Evolutionary conservation across 305 asterid genomes (phyloP).

Genomic region (Coffea humblotiana): DNA sequence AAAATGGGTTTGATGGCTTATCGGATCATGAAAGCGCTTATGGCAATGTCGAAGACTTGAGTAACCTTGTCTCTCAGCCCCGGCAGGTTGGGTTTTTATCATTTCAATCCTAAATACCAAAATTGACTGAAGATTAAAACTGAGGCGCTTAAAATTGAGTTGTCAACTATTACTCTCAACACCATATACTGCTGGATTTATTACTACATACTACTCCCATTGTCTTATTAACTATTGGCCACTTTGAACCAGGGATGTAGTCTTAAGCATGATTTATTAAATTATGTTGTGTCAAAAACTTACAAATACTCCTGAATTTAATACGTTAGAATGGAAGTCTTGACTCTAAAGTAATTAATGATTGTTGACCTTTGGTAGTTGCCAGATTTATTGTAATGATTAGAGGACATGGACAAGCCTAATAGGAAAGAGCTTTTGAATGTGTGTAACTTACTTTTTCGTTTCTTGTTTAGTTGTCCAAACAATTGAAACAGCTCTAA

Average conservation of each 20-base stretch:
- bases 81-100: slow-evolving; percentile 65
- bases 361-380: neutral
- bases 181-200: neutral
- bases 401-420: neutral
- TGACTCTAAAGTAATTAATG: neutral
- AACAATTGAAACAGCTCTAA: neutral
- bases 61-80: slow-evolving; percentile 82
- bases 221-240: neutral
- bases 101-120: neutral
- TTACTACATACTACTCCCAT: neutral
- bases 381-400: no score
- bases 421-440: neutral
- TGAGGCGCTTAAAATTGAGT: neutral
- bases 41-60: slow-evolving; percentile 59
- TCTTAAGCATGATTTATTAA: neutral
- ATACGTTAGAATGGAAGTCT: neutral
- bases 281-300: neutral
- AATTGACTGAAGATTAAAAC: neutral
- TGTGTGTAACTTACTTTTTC: neutral
- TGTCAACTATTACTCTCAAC: neutral
- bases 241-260: neutral
- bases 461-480: neutral
- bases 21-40: slow-evolving; percentile 52
- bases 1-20: slow-evolving; percentile 52
- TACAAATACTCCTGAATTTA: neutral